These are phyloP conservation scores for Zizania palustris DNA, from an alignment of 202 grass and related monocot genomes.

Conservation along the genomic window DNA sequence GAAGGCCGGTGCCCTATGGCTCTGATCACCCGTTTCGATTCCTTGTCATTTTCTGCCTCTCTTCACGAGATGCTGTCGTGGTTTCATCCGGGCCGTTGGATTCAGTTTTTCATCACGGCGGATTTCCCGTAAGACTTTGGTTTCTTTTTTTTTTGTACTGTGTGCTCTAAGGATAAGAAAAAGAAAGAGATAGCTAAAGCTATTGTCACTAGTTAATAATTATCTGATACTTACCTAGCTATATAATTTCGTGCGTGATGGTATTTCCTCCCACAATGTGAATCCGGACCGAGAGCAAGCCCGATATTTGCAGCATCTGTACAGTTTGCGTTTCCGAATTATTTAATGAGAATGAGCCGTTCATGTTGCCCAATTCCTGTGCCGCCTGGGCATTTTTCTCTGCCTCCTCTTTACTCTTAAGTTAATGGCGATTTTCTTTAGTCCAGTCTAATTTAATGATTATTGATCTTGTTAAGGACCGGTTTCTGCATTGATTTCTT, in stretches of 20 bases:
- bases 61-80: background rate
- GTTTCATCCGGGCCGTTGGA: slow-evolving; percentile 42
- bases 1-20: slow-evolving; percentile 93
- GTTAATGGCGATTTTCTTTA: no score
- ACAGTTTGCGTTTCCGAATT: slow-evolving; percentile 45
- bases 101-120: background rate
- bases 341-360: slow-evolving; percentile 46
- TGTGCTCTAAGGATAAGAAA: background rate
- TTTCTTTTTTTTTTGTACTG: background rate
- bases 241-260: slow-evolving; percentile 12
- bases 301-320: slow-evolving; percentile 38
- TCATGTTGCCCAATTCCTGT: slow-evolving; percentile 3
- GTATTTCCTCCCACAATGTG: slow-evolving; percentile 26
- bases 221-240: background rate
- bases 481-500: background rate
- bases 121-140: slow-evolving; percentile 28
- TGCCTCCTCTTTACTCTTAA: background rate
- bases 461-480: background rate
- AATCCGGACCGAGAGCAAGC: slow-evolving; percentile 29
- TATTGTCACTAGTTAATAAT: slow-evolving; percentile 16
- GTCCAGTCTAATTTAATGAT: no score
- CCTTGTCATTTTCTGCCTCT: background rate
- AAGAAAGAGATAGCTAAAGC: background rate
- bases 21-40: slow-evolving; percentile 30
- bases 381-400: background rate